phyloP scores from a whole-genome alignment of 495 filamentous ascomycete species.

The Penicillium psychrofluorescens region DNA sequence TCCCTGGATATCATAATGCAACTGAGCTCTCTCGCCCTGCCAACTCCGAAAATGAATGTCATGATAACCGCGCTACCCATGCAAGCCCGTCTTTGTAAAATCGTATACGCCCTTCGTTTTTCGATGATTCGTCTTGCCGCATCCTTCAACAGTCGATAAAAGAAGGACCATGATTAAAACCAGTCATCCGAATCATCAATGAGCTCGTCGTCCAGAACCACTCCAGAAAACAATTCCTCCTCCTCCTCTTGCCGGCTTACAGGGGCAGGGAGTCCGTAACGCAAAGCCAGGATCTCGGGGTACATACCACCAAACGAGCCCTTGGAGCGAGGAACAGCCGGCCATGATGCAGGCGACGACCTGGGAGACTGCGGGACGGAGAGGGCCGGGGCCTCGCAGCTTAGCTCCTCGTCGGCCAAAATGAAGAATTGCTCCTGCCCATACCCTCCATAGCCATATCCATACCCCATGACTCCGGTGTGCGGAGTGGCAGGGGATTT shows the following conservation, averaged over 20 bases:
- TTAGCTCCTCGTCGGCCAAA: neutral
- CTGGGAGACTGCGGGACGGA: neutral
- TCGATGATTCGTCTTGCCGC: no score
- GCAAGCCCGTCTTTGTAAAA: no score
- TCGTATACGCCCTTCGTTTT: no score
- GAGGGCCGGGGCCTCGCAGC: neutral
- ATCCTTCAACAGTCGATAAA: neutral
- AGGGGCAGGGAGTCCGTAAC: neutral
- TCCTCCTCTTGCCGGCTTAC: neutral
- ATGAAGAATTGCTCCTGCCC: neutral
- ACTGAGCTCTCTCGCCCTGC: no score
- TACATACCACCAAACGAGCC: conserved; percentile 1
- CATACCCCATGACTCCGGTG: neutral
- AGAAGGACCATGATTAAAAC: neutral
- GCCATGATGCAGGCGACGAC: neutral
- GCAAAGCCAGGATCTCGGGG: neutral
- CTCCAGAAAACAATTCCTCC: neutral
- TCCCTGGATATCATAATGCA: no score
- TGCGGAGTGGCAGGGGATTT: no score
- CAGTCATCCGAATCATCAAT: neutral
- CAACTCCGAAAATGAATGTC: no score
- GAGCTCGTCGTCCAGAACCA: conserved; percentile 4
- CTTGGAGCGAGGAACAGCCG: neutral
- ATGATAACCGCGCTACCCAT: no score
- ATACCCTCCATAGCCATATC: conserved; percentile 1